phyloP scores from a whole-genome alignment of 2,329 filamentous ascomycete species.

The Apiospora malaysiana region DNA sequence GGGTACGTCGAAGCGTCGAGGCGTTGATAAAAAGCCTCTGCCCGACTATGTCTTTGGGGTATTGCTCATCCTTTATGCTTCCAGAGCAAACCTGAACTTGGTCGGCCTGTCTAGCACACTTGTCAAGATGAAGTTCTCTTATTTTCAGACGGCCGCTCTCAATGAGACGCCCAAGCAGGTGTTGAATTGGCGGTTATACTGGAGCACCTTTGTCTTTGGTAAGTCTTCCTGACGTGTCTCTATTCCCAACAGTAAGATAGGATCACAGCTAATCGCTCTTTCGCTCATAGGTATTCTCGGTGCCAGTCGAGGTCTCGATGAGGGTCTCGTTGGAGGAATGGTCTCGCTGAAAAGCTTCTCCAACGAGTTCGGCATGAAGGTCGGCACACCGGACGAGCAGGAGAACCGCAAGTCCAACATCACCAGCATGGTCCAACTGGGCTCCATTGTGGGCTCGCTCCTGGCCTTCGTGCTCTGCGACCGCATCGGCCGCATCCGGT shows the following conservation, averaged over 20 bases:
- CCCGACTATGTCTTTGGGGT: background rate
- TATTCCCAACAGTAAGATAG: constrained; percentile 31
- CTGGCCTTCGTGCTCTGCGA: constrained; percentile 34
- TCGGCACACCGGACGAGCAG: constrained; percentile 34
- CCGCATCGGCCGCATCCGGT: constrained; percentile 33
- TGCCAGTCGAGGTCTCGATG: constrained; percentile 63
- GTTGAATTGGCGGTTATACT: constrained; percentile 64
- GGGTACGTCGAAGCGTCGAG: background rate
- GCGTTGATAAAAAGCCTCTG: background rate
- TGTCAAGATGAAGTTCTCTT: constrained; percentile 16
- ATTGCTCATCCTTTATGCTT: background rate
- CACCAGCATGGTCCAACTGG: constrained; percentile 28
- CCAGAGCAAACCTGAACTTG: background rate
- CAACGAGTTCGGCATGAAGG: constrained; percentile 48
- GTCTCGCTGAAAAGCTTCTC: constrained; percentile 53
- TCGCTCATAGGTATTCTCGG: constrained; percentile 62
- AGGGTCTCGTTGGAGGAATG: constrained; percentile 64
- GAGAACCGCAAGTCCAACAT: constrained; percentile 24
- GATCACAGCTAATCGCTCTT: background rate
- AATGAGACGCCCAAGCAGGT: constrained; percentile 47
- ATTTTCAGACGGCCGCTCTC: constrained; percentile 1
- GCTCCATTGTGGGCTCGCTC: constrained; percentile 24
- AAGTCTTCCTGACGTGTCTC: constrained; percentile 43
- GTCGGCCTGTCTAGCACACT: background rate
- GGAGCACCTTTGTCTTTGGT: constrained; percentile 21